Base-by-base conservation (phyloP, 2,329 filamentous ascomycete species). In the Fusarium ramigenum region DNA sequence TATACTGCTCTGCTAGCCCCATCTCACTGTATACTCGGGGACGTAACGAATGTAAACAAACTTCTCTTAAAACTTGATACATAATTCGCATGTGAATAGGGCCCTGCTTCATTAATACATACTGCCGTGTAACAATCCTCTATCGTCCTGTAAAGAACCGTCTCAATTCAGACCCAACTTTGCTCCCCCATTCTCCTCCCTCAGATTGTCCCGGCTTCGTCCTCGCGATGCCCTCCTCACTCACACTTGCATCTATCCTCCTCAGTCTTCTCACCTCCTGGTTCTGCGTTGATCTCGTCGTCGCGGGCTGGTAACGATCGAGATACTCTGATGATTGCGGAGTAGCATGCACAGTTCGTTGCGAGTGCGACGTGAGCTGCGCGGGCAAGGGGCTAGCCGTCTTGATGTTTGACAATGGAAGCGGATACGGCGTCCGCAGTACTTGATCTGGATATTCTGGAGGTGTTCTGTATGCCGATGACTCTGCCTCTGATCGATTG, bases 241-340 rank as follows among this genome's bases (percentile, higher is more conserved):
- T 66, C n/a, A 73, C 42, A 37, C 64, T 68, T 40, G 54, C 59
- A n/a, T 47, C 58, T 9, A 60, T 57, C 14, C 68, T 60, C 19
- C 60, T 69, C 32, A 72, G 23, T 32, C 42, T 75, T 44, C 60
- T 74, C 37, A 50, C 60, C 23, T 63, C 66, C 12, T 39, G 53
- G 9, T 30, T 67, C 49, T 66, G 57, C 8, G 19, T 23, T 8
- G 70, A 47, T 23, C 44, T 59, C 14, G 60, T 56, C 59, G 69
- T 69, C 46, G 68, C 42, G 25, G 79, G 78, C 15, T 73, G 75
- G 63, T 81, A 82, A 16, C 76, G 75, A 6, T 83, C 81, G 25
- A 83, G 63, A 50, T 80, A 83, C 66, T 83, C 82, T 10, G 79
- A 81, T 14, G 80, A 80, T 23, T 77, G 77, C 9, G 73, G 65